Evolutionary conservation across 495 filamentous ascomycete species (phyloP), one percentile per base, ranked within the genome.

Genomic region (Xylaria palmicola): DNA sequence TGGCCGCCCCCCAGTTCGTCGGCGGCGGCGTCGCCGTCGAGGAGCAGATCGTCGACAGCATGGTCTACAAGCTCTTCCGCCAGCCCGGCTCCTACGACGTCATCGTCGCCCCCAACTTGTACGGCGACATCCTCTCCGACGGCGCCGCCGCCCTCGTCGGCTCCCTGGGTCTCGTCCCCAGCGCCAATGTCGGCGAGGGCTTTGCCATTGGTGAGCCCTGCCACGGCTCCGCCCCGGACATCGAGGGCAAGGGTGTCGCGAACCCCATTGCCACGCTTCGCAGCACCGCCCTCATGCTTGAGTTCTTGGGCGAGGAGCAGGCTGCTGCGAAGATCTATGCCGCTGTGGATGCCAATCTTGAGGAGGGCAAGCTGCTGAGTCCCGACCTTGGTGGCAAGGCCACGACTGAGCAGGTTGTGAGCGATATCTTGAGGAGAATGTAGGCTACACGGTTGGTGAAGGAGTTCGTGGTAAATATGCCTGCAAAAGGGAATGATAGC

Each of bases 61-160:
- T 98, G 94, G 91, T 98, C 40, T 98, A 98, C 85, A 98, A 98
- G 82, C 88, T 98, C 44, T 97, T 98, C 87, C 91, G 92, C 15
- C 90, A 97, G 76, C 94, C 94, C 48, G 84, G 85, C 63, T 85
- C 85, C 66, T 98, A 98, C 85, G 94, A 98, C 72, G 95, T 98
- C 57, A 94, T 98, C 66, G 94, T 98, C 37, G 94, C 95, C 30
- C 94, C 94, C 6, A 98, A 98, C 78, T 84, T 98, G 27, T 98
- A 98, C 79, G 94, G 94, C 64, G 94, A 98, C 74, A 93, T 98
- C 64, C 82, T 98, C 39, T 95, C 90, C 2, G 94, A 98, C 75
- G 95, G 92, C 59, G 94, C 94, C 24, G 94, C 95, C 30, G 94
- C 94, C 4, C 85, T 98, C 12, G 94, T 98, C 36, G 94, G 93